Evolutionary conservation across 2,329 filamentous ascomycete species (phyloP), one percentile per base, ranked within the genome.

Genomic region (Corinectria fuckeliana): DNA sequence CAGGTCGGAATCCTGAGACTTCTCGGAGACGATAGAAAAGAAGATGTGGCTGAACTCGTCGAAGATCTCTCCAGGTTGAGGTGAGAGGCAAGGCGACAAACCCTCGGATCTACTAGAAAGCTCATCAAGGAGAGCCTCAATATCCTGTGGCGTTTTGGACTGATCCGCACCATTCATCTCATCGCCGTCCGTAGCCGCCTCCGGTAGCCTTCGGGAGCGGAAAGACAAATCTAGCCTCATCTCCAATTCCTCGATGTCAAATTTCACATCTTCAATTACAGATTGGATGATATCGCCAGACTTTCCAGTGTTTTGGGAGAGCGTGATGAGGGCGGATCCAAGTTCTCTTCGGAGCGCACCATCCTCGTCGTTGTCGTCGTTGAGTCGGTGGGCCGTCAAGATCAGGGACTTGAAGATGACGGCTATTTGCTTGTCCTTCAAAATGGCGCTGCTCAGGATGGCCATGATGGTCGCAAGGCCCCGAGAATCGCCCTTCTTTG

Each of bases 201-300:
- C 79, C n/a, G 82, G 78, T 16, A 85, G 75, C 42, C 84, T 79
- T 57, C 67, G 79, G 7, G 84, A 83, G 38, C 89, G 85, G 61
- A 93, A 85, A 9, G 88, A 85, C 8, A 89, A 85, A 55, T 91
- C 88, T 18, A 96, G 81, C 66, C 87, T 89, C 77, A 91, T 83
- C 76, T 95, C 91, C 16, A 95, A 77, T 47, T 88, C 84, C 60
- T 92, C 86, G 42, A 95, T 84, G 69, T 95, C 89, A 60, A 92
- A 82, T 11, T 88, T 85, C 7, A 87, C 84, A 38, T 89, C 85
- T 32, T 86, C 80, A 34, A 94, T 83, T 4, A 88, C 84, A n/a
- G 81, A 81, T 61, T 87, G 82, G 57, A 95, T 85, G n/a, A 88
- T 80, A 23, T 84, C 81, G 11, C 87, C 88, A 20, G 86, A 78